Base-by-base conservation (phyloP, 2,329 filamentous ascomycete species). In the Colletotrichum chrysophilum region DNA sequence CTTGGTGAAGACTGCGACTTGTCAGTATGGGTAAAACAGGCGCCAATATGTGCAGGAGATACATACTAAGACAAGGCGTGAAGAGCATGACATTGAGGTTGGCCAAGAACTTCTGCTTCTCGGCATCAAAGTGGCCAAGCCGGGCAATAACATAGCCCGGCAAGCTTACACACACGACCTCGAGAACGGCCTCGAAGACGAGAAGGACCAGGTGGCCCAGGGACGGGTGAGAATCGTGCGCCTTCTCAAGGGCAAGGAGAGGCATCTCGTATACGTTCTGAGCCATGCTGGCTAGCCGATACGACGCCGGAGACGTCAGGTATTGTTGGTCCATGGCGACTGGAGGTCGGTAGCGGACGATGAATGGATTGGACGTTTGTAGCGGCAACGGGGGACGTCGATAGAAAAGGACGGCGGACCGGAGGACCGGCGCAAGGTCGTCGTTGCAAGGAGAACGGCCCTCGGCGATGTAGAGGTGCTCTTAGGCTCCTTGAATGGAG, bases 61-160 rank as follows among this genome's bases (percentile, higher is more conserved):
- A 86, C 93, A 77, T 92, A 97, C 95, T 97, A 78, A 99, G 92
- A 84, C 97, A 98, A 78, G 97, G 97, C 34, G 97, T 99, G 85
- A 99, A 99, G 56, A 99, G 90, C 87, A 94, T 95, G 75, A 98
- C 96, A 84, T 99, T 99, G 79, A 99, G 89, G 82, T 99, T 98
- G 70, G 97, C 96, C 66, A 98, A 89, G 82, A 99, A 97, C 85
- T 98, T 98, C 85, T 99, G 97, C 84, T 96, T 95, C 67, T 98
- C 96, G 78, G 95, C 95, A 85, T 98, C 95, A 85, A 99, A 98
- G 87, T 98, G 94, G 83, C 97, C 97, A 80, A 95, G 90, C 52
- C 94, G 90, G 14, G 97, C 97, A 70, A 98, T 93, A 78, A 99
- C 94, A 86, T 98, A 99, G 32, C 97, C 97, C 0, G 97, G 97